phyloP scores from a whole-genome alignment of 257 asterid species.

The Anisodus tanguticus region DNA sequence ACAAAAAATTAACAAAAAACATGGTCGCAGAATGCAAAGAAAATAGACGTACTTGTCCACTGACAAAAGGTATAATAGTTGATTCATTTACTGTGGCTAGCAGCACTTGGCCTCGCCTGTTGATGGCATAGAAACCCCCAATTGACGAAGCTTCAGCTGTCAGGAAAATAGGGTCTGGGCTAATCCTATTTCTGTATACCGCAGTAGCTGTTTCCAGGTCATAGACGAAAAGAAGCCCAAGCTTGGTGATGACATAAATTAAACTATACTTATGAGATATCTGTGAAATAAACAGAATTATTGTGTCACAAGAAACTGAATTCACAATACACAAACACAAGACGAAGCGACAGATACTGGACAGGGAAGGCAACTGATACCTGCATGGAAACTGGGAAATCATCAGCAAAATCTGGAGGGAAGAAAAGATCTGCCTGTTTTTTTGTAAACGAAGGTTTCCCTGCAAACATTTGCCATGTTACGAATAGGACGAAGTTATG shows the following conservation, averaged over 20 bases:
- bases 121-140: constrained; percentile 97
- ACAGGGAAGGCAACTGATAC: constrained; percentile 42
- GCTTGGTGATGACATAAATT: constrained; percentile 69
- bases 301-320: constrained; percentile 28
- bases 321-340: constrained; percentile 20
- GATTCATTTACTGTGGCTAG: constrained; percentile 97
- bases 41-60: constrained; percentile 77
- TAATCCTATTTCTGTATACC: constrained; percentile 94
- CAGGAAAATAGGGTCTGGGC: constrained; percentile 97
- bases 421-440: constrained; percentile 99
- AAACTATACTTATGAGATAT: constrained; percentile 78
- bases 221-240: constrained; percentile 72
- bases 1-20: background rate
- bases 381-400: constrained; percentile 99
- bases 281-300: constrained; percentile 55
- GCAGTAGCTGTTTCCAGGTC: constrained; percentile 88
- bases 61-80: constrained; percentile 85
- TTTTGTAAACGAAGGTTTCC: constrained; percentile 89
- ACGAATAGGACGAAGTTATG: constrained; percentile 15
- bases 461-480: constrained; percentile 44
- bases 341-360: background rate
- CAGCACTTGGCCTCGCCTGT: constrained; percentile 96
- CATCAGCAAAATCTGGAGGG: constrained; percentile 97
- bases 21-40: background rate
- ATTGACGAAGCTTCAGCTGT: constrained; percentile 92